Conservation (phyloP, 2,329 filamentous ascomycete species). For the Emergomyces pasteurianus region DNA sequence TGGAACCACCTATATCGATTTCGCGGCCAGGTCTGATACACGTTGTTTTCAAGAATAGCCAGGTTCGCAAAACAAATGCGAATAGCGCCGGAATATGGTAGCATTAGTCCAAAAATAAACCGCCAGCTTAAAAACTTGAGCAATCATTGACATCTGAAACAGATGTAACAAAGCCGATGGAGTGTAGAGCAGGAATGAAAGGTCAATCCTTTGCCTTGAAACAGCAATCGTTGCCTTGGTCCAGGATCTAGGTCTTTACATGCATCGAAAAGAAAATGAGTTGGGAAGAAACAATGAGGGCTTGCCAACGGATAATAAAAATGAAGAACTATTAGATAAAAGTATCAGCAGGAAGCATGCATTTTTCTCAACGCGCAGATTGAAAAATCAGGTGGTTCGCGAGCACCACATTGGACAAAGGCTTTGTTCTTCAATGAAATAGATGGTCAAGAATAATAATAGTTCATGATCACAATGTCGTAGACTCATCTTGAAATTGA, state of each 20-base stretch:
- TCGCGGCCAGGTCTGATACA: background rate
- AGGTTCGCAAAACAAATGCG: too few relatives aligned
- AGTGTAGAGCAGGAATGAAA: background rate
- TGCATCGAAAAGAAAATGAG: background rate
- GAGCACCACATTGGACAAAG: background rate
- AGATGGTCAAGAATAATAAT: background rate
- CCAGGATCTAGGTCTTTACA: background rate
- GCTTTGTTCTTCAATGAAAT: too few relatives aligned
- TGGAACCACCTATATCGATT: background rate
- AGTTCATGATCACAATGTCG: background rate
- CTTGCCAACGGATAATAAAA: background rate
- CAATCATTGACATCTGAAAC: background rate
- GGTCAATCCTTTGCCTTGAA: background rate
- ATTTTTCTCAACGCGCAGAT: too few relatives aligned
- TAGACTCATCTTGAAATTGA: background rate
- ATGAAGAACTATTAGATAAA: background rate
- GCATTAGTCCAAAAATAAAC: background rate
- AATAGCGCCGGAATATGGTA: background rate
- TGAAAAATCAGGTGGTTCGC: too few relatives aligned
- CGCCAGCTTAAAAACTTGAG: background rate
- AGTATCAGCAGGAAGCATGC: background rate
- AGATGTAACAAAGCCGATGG: background rate
- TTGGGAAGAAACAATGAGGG: background rate
- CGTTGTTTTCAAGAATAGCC: background rate
- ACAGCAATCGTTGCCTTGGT: background rate